These are phyloP conservation scores for Penicillium sp. DNA, from an alignment of 2,329 filamentous ascomycete genomes.

Conservation along the genomic window DNA sequence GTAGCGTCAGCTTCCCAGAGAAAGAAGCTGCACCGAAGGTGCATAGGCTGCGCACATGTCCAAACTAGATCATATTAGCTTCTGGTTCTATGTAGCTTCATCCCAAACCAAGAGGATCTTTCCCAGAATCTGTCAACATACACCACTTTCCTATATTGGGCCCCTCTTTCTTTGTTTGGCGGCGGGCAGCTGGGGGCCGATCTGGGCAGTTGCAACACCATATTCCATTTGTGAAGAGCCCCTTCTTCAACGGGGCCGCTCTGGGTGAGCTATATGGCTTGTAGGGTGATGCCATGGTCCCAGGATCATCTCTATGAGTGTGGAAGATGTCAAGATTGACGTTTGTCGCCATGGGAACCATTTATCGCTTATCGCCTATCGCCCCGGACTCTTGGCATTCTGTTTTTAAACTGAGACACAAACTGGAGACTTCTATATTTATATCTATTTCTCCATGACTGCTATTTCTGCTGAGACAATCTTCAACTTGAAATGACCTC, in stretches of 20 bases:
- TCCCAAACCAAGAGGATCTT: background rate
- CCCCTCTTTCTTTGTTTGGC: constrained; percentile 59
- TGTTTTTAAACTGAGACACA: background rate
- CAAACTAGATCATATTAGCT: constrained; percentile 47
- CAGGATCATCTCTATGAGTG: constrained; percentile 14
- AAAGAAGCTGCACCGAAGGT: constrained; percentile 59
- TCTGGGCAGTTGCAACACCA: constrained; percentile 61
- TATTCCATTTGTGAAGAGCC: constrained; percentile 44
- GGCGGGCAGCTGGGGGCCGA: constrained; percentile 54
- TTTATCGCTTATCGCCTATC: constrained; percentile 3
- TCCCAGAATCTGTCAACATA: constrained; percentile 24
- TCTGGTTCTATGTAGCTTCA: background rate
- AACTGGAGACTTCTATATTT: background rate
- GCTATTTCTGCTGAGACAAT: background rate
- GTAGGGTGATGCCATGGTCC: constrained; percentile 27
- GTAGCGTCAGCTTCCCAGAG: constrained; percentile 62
- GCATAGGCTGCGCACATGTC: constrained; percentile 55
- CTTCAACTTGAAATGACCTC: background rate
- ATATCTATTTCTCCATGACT: background rate
- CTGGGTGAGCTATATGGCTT: constrained; percentile 22
- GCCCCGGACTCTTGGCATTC: constrained; percentile 1
- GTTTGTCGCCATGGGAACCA: constrained; percentile 9
- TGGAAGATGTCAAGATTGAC: background rate
- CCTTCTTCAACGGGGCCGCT: constrained; percentile 28
- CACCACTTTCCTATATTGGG: constrained; percentile 59